A percentile compares a stretch with the other conserved stretches of the same genome.
These are phyloP conservation scores for Betula pendula DNA, from an alignment of 306 rosid species.

Conservation along the genomic window DNA sequence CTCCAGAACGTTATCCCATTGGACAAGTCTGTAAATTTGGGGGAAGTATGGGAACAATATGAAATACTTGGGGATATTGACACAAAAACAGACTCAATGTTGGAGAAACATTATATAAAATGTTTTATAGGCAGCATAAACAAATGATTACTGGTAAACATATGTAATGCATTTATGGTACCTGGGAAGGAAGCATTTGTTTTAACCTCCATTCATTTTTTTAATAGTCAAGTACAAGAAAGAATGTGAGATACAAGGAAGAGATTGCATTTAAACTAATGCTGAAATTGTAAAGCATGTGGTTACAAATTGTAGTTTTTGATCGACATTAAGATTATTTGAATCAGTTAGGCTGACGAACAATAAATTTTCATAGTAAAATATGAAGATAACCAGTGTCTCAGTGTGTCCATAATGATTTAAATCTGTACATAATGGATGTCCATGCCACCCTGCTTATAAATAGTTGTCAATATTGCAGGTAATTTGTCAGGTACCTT, in stretches of 20 bases:
- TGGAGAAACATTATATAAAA: background rate
- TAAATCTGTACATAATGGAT: background rate
- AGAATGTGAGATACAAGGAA: background rate
- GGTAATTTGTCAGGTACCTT: background rate
- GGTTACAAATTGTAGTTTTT: slow-evolving; percentile 9
- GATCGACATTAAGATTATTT: background rate
- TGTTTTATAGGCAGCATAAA: background rate
- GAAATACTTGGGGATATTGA: background rate
- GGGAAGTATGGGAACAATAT: slow-evolving; percentile 19
- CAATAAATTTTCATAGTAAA: background rate
- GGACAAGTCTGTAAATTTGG: slow-evolving; percentile 15
- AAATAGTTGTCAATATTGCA: background rate
- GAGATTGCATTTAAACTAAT: background rate
- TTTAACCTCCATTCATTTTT: background rate
- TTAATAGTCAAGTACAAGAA: background rate
- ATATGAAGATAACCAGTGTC: too few species aligned
- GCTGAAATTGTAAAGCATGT: slow-evolving; percentile 12
- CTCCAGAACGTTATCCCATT: slow-evolving; percentile 7
- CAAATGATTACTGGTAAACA: background rate
- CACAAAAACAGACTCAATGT: background rate
- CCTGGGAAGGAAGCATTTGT: background rate
- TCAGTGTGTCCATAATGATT: background rate
- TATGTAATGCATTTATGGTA: background rate
- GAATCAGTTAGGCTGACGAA: background rate
- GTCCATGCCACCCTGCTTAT: background rate